These are phyloP conservation scores for Onygenales sp. DNA, from an alignment of 2,329 filamentous ascomycete species.

Conservation along the genomic window DNA sequence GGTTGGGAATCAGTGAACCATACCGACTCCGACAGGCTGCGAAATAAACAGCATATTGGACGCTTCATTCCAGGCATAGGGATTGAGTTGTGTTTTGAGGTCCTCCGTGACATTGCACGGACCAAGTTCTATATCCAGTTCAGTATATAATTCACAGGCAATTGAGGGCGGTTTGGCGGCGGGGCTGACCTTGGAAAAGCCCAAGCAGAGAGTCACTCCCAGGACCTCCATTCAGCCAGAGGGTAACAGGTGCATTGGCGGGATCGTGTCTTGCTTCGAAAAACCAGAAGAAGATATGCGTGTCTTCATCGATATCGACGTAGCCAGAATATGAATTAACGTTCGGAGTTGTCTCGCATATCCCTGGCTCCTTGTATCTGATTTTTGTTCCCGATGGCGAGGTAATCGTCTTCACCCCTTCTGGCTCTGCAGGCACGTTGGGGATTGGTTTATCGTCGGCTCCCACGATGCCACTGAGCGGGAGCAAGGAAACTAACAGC, in stretches of 20 bases:
- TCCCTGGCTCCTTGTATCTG: slow-evolving; percentile 46
- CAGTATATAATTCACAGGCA: slow-evolving; percentile 7
- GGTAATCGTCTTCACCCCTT: slow-evolving; percentile 27
- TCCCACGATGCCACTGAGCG: slow-evolving; percentile 13
- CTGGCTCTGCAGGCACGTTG: slow-evolving; percentile 27
- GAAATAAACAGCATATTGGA: slow-evolving; percentile 62
- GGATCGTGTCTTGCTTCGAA: slow-evolving; percentile 48
- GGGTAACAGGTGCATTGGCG: slow-evolving; percentile 45
- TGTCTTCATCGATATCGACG: slow-evolving; percentile 47
- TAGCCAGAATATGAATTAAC: slow-evolving; percentile 51
- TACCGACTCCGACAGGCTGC: slow-evolving; percentile 50
- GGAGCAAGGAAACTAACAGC: slow-evolving; percentile 14
- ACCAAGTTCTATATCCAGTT: slow-evolving; percentile 25
- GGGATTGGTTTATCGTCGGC: slow-evolving; percentile 15
- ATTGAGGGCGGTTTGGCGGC: slow-evolving; percentile 35
- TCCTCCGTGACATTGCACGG: slow-evolving; percentile 37
- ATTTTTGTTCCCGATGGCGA: slow-evolving; percentile 40
- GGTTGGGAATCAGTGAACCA: slow-evolving; percentile 34
- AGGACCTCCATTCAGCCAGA: slow-evolving; percentile 56
- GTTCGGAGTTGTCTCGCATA: slow-evolving; percentile 49
- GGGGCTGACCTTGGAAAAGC: slow-evolving; percentile 27
- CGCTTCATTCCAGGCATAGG: slow-evolving; percentile 50
- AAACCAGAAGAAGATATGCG: slow-evolving; percentile 59
- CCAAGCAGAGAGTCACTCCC: slow-evolving; percentile 52
- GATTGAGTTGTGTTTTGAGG: slow-evolving; percentile 42